Base-by-base conservation (phyloP, 495 filamentous ascomycete species). In the Saxophila tyrrhenica region DNA sequence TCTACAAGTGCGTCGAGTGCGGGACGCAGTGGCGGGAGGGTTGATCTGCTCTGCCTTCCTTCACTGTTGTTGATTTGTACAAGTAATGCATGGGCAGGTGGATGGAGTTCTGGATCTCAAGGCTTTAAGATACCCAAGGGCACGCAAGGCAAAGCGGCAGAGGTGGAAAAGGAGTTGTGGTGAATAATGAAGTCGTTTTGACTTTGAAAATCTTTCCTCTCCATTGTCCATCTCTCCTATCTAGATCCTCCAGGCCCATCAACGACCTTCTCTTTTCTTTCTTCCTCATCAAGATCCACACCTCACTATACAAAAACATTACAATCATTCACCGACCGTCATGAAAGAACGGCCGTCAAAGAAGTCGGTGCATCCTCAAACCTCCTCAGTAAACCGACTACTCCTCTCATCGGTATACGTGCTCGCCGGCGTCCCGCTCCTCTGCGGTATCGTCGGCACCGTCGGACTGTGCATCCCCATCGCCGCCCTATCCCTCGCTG, bases 1-100 rank as follows among this genome's bases (percentile, higher is more conserved):
- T 98, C 70, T 90, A 84, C 67, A 89, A 86, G 85, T 61, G 58
- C 35, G 43, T 54, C 24, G 42, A 49, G n/a, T 61, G 58, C 38
- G 38, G 39, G 16, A 17, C 25, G 25, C 54, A 61, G 11, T 61
- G 54, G 54, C 23, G 58, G 50, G 58, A 61, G 58, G 49, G 50
- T 22, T 61, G 46, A 53, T 9, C 42, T 52, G 41, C 8, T 8
- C 8, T 16, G 35, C 9, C 8, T 9, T 8, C 16, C 9, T 39
- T 39, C 16, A 16, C 35, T 39, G 35, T 8, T 16, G 8, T 39
- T 39, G 35, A 39, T 16, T n/a, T n/a, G n/a, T n/a, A n/a, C n/a
- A n/a, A n/a, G n/a, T n/a, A n/a, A n/a, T n/a, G n/a, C n/a, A n/a
- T n/a, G n/a, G n/a, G n/a, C n/a, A n/a, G n/a, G n/a, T n/a, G n/a